These are phyloP conservation scores for Macroventuria anomochaeta DNA, from an alignment of 2,329 filamentous ascomycete genomes.

Conservation along the genomic window DNA sequence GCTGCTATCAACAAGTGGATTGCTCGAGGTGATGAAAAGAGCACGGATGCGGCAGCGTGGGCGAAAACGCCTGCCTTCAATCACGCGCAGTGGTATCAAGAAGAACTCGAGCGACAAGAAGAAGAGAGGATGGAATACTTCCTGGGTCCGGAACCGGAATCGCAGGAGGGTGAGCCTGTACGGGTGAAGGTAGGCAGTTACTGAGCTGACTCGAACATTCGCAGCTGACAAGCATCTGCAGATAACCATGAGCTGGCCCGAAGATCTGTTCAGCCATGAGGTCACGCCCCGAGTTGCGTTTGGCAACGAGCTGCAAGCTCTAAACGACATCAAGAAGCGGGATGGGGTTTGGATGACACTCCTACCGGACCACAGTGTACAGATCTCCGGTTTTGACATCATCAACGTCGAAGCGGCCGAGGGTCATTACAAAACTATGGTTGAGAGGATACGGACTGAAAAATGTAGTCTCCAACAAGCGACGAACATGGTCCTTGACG, in stretches of 20 bases:
- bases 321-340: slow-evolving; percentile 37
- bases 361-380: slow-evolving; percentile 17
- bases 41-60: slow-evolving; percentile 35
- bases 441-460: slow-evolving; percentile 28
- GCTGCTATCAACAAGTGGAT: slow-evolving; percentile 40
- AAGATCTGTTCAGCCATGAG: slow-evolving; percentile 21
- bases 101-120: slow-evolving; percentile 24
- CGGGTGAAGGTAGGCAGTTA: slow-evolving; percentile 15
- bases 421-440: slow-evolving; percentile 27
- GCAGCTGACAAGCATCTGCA: slow-evolving; percentile 27
- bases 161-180: slow-evolving; percentile 7
- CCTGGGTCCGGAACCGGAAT: slow-evolving; percentile 24
- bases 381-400: slow-evolving; percentile 29
- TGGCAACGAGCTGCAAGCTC: slow-evolving; percentile 34
- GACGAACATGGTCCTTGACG: slow-evolving; percentile 38
- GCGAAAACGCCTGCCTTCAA: slow-evolving; percentile 36
- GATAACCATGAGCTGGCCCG: slow-evolving; percentile 33
- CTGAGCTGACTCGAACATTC: not conserved
- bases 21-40: slow-evolving; percentile 23
- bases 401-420: slow-evolving; percentile 29
- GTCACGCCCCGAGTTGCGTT: slow-evolving; percentile 36
- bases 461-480: slow-evolving; percentile 14
- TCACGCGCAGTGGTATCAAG: slow-evolving; percentile 31
- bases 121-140: slow-evolving; percentile 29
- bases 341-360: slow-evolving; percentile 39